Conservation (phyloP, 306 rosid species). For the Vigna reflexopilosa region DNA sequence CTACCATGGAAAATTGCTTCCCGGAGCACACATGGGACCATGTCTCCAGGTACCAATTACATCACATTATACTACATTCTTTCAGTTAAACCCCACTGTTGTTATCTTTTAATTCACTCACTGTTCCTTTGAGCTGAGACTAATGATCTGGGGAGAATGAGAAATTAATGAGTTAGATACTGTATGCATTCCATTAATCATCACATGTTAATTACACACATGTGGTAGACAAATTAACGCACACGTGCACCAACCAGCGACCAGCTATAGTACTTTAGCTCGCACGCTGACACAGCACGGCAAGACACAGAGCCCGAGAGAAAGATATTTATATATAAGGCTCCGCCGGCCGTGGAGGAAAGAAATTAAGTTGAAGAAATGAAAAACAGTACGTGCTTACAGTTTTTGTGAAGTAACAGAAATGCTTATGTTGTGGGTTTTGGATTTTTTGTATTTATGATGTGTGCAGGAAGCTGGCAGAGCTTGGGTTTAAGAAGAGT, state of each 20-base stretch:
- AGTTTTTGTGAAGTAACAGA: neutral
- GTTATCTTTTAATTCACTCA: neutral
- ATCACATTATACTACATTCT: neutral
- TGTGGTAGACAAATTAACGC: constrained; percentile 18
- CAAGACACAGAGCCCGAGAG: constrained; percentile 32
- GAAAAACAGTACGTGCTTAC: neutral
- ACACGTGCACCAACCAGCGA: constrained; percentile 35
- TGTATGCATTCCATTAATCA: neutral
- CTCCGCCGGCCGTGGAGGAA: neutral
- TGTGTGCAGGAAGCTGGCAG: constrained; percentile 79
- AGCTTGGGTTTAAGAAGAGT: constrained; percentile 76
- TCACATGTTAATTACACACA: neutral
- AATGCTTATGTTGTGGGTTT: constrained; percentile 25
- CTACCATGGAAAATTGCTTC: constrained; percentile 74
- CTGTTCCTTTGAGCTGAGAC: neutral
- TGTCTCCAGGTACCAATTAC: constrained; percentile 73
- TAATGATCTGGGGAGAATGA: neutral
- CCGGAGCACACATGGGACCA: constrained; percentile 88
- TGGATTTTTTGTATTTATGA: constrained; percentile 43
- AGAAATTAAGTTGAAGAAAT: constrained; percentile 7
- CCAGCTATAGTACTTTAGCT: neutral
- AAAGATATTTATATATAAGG: neutral
- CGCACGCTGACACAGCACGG: constrained; percentile 18
- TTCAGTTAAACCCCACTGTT: constrained; percentile 4
- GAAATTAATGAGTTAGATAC: neutral